Percentiles rank a stretch among this genome's conserved stretches.
Conservation (phyloP, 441 rosid species). For the Pelargonium myrrhifolium region DNA sequence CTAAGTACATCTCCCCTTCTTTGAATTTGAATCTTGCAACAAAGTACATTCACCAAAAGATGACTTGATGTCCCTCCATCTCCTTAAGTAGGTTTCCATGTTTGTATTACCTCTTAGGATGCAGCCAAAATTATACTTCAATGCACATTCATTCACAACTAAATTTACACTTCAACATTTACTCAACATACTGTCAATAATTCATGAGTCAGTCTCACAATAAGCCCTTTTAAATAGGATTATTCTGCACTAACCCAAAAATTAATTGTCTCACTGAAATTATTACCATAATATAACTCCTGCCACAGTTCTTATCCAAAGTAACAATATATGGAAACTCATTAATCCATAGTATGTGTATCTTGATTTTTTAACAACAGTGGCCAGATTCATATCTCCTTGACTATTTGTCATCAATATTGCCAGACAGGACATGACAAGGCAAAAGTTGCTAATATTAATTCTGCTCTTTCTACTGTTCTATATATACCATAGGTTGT, state of each 20-base stretch:
- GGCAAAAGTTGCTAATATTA: background rate
- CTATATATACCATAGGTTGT: constrained; percentile 1
- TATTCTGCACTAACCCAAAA: background rate
- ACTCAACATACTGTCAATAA: too few species aligned
- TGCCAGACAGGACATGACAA: background rate
- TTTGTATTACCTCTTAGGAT: background rate
- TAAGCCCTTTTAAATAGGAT: background rate
- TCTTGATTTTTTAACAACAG: background rate
- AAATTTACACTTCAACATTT: background rate
- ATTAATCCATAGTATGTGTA: background rate
- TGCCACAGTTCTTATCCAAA: background rate
- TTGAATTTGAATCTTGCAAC: background rate
- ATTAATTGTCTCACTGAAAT: background rate
- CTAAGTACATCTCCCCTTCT: constrained; percentile 5
- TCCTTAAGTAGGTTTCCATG: constrained; percentile 5
- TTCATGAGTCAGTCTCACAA: background rate
- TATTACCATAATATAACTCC: background rate
- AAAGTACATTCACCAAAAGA: constrained; percentile 5
- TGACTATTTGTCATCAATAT: background rate
- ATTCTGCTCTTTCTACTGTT: background rate
- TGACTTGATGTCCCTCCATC: background rate
- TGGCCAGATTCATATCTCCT: background rate
- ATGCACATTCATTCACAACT: background rate
- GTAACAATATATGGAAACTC: background rate
- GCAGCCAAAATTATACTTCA: background rate